A percentile compares a stretch with the other conserved stretches of the same genome.
Evolutionary conservation across 1,139 yeast genomes (phyloP).

Genomic region (Yamadazyma jaroonii): DNA sequence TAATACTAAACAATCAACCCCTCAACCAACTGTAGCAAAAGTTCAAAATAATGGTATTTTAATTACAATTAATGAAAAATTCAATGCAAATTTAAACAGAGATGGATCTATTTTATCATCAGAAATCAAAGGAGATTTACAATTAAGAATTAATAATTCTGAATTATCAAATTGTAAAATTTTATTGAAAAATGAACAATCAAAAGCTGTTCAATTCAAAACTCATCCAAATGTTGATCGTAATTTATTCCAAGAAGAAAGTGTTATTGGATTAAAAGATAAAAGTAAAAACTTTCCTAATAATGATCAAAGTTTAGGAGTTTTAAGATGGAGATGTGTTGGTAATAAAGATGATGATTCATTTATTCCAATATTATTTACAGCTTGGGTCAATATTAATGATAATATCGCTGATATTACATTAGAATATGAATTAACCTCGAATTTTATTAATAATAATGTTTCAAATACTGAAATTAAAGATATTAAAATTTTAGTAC

Average conservation of each 20-base stretch:
- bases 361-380: conserved; percentile 69
- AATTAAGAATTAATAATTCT: conserved; percentile 77
- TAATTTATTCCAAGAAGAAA: conserved; percentile 53
- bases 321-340: conserved; percentile 75
- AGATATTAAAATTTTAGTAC: conserved; percentile 63
- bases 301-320: conserved; percentile 86
- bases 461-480: conserved; percentile 42
- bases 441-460: conserved; percentile 28
- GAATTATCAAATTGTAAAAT: conserved; percentile 66
- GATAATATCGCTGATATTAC: conserved; percentile 68
- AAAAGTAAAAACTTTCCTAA: conserved; percentile 80
- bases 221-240: conserved; percentile 97
- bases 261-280: conserved; percentile 73
- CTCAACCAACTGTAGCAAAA: conserved; percentile 28
- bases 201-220: conserved; percentile 63
- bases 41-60: conserved; percentile 72
- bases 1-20: conserved; percentile 21
- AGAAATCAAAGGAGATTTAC: conserved; percentile 89
- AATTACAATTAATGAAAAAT: conserved; percentile 72
- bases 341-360: conserved; percentile 58
- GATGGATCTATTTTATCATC: conserved; percentile 76
- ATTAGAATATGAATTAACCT: conserved; percentile 74
- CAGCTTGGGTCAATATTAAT: conserved; percentile 79
- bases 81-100: conserved; percentile 74
- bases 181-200: conserved; percentile 43